Evolutionary conservation across 768 basidiomycete species (phyloP).

Genomic region (Fomitopsis pulvina): DNA sequence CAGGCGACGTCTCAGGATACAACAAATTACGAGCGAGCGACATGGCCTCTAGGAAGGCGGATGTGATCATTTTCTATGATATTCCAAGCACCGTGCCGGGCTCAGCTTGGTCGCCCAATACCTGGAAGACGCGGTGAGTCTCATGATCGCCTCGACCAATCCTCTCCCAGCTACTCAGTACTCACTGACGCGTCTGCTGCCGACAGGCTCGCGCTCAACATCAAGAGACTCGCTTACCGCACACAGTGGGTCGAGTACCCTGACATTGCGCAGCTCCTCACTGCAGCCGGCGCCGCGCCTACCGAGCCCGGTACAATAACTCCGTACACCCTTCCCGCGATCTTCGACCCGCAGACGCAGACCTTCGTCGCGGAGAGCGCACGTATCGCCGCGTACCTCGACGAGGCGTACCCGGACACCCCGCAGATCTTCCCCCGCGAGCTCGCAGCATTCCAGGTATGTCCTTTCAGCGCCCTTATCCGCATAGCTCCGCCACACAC

Average conservation of each 20-base stretch:
- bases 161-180: too few species aligned
- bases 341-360: slow-evolving; percentile 22
- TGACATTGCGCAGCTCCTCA: slow-evolving; percentile 34
- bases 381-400: slow-evolving; percentile 23
- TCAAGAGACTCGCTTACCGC: slow-evolving; percentile 35
- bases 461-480: neutral
- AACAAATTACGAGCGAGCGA: too few species aligned
- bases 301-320: slow-evolving; percentile 20
- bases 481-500: neutral
- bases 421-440: slow-evolving; percentile 28
- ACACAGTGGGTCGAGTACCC: slow-evolving; percentile 48
- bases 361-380: slow-evolving; percentile 19
- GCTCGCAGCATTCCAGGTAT: slow-evolving; percentile 17
- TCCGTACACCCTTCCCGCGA: slow-evolving; percentile 23
- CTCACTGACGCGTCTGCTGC: neutral
- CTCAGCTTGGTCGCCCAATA: slow-evolving; percentile 16
- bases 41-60: too few species aligned
- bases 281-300: slow-evolving; percentile 31
- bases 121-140: slow-evolving; percentile 24
- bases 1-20: too few species aligned
- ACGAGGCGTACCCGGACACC: slow-evolving; percentile 24
- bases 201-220: slow-evolving; percentile 29
- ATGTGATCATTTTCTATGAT: neutral
- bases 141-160: too few species aligned
- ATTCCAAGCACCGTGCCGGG: slow-evolving; percentile 4